Evolutionary conservation across 495 filamentous ascomycete genomes (phyloP).

Genomic region (Jackrogersella minutella): DNA sequence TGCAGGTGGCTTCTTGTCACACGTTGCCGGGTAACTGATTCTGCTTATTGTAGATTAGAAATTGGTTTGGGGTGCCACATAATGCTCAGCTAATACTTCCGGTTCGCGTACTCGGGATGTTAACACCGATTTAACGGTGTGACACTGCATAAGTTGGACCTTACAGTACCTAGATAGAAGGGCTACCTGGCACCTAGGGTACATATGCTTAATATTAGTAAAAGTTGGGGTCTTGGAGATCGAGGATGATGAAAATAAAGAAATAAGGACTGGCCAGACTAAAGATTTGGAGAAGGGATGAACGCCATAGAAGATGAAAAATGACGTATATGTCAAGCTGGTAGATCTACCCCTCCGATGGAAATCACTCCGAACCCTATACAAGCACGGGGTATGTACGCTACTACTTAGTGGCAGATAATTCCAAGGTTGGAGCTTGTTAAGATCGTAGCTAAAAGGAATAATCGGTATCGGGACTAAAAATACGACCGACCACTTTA

Average conservation of each 20-base stretch:
- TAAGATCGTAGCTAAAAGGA: neutral
- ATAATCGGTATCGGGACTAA: constrained; percentile 21
- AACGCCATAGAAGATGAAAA: neutral
- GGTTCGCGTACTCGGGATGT: constrained; percentile 10
- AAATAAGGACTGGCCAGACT: neutral
- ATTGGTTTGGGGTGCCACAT: constrained; percentile 16
- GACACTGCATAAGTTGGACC: constrained; percentile 1
- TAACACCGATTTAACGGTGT: constrained; percentile 13
- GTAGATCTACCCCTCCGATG: neutral
- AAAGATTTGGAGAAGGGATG: constrained; percentile 13
- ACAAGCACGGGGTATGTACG: neutral
- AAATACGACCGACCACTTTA: neutral
- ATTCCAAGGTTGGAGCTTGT: no score
- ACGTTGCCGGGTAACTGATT: neutral
- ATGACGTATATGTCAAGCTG: constrained; percentile 21
- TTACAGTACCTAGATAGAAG: no score
- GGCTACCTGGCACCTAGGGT: no score
- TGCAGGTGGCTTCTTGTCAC: neutral
- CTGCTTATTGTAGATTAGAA: constrained; percentile 37
- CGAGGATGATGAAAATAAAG: neutral
- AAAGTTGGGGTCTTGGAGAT: constrained; percentile 25
- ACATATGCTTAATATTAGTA: constrained; percentile 8
- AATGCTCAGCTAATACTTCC: constrained; percentile 37
- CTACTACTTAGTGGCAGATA: no score
- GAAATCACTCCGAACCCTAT: constrained; percentile 18